Evolutionary conservation across 2,329 filamentous ascomycete genomes (phyloP), one percentile per base, ranked within the genome.

Genomic region (Cadophora malorum): DNA sequence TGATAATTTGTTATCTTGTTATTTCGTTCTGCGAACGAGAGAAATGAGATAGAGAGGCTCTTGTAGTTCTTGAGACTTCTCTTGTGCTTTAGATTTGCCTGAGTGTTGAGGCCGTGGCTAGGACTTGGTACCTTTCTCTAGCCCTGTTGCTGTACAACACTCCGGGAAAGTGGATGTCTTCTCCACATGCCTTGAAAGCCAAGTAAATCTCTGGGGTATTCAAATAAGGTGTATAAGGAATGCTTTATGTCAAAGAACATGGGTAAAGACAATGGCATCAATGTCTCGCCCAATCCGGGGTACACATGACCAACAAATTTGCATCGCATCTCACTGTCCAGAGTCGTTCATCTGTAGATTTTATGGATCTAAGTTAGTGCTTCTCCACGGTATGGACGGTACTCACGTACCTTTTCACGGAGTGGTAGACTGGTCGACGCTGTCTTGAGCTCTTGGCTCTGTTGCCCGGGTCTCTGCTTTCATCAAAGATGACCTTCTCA

Each of bases 61-160:
- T 19, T 28, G 50, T 64, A 41, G 61, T 52, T 53, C 50, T 52
- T 41, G 56, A 59, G 33, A 25, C 56, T 41, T 25, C 4, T 19
- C n/a, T 49, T 9, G 3, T n/a, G 45, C 45, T 49, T 21, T 21
- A 1, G 19, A 4, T 49, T n/a, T 49, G 45, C 14, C 6, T 45
- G 5, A 4, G 21, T 19, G 10, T 16, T 16, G 12, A 19, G 41
- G 10, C 41, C 12, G 41, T 10, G 16, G 10, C 41, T 12, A 14
- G 14, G 41, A 16, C 12, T 45, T 45, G 14, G 35, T 38, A 7
- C 35, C 35, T 38, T 4, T 38, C 35, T 38, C 12, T 38, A 38
- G 35, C 35, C 8, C 35, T 38, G 12, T 38, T 14, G 4, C 35
- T 10, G 28, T 3, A 10, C 9, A 9, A 4, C 35, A 38, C 35